Conservation (phyloP, 2,329 filamentous ascomycete species). For the Sporothrix mexicana region DNA sequence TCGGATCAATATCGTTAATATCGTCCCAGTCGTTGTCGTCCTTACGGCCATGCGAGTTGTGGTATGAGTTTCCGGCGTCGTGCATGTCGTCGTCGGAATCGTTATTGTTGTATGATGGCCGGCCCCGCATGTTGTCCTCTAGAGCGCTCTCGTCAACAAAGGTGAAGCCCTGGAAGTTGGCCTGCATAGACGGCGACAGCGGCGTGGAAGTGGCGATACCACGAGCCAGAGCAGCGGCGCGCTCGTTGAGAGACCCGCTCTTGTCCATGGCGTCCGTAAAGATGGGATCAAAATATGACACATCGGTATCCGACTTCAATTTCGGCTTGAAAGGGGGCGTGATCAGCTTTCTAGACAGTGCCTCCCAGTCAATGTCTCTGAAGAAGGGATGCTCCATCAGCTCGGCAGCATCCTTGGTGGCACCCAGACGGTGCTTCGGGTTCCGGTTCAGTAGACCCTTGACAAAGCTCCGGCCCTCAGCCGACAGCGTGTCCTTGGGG, state of each 20-base stretch:
- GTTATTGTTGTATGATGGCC: conserved; percentile 48
- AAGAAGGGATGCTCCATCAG: conserved; percentile 96
- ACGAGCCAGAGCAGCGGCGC: conserved; percentile 82
- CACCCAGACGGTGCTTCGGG: conserved; percentile 91
- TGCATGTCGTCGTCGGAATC: conserved; percentile 66
- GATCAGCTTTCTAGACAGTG: conserved; percentile 86
- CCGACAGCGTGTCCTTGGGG: conserved; percentile 89
- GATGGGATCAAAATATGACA: conserved; percentile 97
- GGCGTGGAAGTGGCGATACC: conserved; percentile 90
- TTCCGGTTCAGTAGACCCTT: conserved; percentile 97
- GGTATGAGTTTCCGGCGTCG: conserved; percentile 58
- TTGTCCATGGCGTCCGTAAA: conserved; percentile 94
- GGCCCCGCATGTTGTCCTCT: conserved; percentile 77
- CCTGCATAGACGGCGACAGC: conserved; percentile 92
- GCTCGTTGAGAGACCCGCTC: conserved; percentile 86
- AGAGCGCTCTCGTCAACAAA: conserved; percentile 98
- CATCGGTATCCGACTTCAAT: conserved; percentile 92
- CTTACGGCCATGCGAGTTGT: conserved; percentile 39
- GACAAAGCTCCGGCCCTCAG: conserved; percentile 96
- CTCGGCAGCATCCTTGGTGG: conserved; percentile 88
- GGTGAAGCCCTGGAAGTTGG: conserved; percentile 97
- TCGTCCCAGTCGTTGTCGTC: conserved; percentile 64
- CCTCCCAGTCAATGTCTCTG: conserved; percentile 88
- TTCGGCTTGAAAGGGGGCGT: conserved; percentile 98
- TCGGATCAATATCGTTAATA: conserved; percentile 59